Conservation (phyloP, 805 yeast species). For the Lipomyces yamanashiensis region DNA sequence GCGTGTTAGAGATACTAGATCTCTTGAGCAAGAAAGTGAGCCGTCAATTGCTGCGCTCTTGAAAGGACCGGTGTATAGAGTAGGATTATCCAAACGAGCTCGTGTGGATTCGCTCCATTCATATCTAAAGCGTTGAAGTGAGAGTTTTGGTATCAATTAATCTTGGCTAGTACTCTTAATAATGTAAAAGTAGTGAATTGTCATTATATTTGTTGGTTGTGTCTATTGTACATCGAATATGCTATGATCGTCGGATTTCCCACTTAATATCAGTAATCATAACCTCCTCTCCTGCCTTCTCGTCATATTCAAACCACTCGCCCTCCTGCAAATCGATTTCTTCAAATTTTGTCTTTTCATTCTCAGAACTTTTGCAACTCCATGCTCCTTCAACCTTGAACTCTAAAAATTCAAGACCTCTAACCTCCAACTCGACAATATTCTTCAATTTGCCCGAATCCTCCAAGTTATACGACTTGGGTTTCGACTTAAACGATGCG, state of each 20-base stretch:
- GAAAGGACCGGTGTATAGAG: constrained; percentile 25
- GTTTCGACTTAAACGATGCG: constrained; percentile 40
- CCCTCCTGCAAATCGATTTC: constrained; percentile 76
- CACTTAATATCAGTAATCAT: constrained; percentile 75
- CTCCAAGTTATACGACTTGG: constrained; percentile 48
- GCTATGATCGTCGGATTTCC: constrained; percentile 52
- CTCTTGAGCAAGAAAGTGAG: not conserved
- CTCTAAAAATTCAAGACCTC: constrained; percentile 77
- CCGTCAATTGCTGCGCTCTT: constrained; percentile 1
- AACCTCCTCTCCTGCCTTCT: constrained; percentile 77
- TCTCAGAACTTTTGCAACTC: constrained; percentile 58
- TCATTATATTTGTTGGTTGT: not conserved
- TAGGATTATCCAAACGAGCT: constrained; percentile 31
- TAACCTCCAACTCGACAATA: constrained; percentile 74
- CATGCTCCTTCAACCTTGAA: constrained; percentile 73
- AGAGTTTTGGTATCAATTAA: not conserved
- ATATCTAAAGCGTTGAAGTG: constrained; percentile 21
- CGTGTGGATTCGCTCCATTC: constrained; percentile 37
- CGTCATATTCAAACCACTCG: constrained; percentile 97
- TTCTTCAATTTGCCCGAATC: constrained; percentile 50
- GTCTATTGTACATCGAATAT: not conserved
- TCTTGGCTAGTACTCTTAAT: too few species aligned
- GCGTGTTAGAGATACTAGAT: not conserved
- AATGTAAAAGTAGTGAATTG: too few species aligned
- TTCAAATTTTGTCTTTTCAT: constrained; percentile 54